Evolutionary conservation across 371 early-diverging fungal species (phyloP).

Genomic region (Mucor piriformis): DNA sequence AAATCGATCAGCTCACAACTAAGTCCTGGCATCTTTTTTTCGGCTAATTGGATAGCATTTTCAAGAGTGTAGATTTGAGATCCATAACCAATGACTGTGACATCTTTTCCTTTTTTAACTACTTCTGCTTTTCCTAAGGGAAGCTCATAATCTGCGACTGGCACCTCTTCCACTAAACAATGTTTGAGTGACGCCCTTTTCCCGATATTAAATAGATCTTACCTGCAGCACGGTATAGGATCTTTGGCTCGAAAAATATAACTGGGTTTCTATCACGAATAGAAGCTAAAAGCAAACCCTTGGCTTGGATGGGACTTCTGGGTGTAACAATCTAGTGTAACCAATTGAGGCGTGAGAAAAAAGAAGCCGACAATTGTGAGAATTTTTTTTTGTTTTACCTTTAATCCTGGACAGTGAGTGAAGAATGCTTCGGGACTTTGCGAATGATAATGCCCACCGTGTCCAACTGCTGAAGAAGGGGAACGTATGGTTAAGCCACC

Average conservation of each 20-base stretch:
- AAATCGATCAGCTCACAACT: constrained; percentile 94
- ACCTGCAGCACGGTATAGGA: constrained; percentile 89
- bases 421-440: constrained; percentile 97
- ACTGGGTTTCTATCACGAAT: constrained; percentile 96
- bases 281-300: constrained; percentile 91
- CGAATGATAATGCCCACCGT: constrained; percentile 97
- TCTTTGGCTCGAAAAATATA: constrained; percentile 96
- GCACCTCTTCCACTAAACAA: constrained; percentile 86
- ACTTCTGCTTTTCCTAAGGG: constrained; percentile 96
- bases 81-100: constrained; percentile 95
- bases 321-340: constrained; percentile 81
- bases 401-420: constrained; percentile 94
- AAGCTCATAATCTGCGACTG: constrained; percentile 89
- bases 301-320: constrained; percentile 94
- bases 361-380: constrained; percentile 3
- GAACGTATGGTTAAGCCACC: constrained; percentile 93
- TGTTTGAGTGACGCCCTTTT: background rate
- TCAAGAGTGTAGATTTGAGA: constrained; percentile 94
- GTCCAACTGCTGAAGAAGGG: constrained; percentile 96
- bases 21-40: constrained; percentile 88
- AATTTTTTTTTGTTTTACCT: constrained; percentile 44
- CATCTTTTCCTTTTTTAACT: constrained; percentile 85
- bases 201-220: background rate
- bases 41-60: constrained; percentile 86
- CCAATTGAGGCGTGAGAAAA: constrained; percentile 10